A percentile compares a stretch with the other conserved stretches of the same genome.
These are phyloP conservation scores for Monotropa hypopitys DNA, from an alignment of 179 eudicot genomes.

Conservation along the genomic window DNA sequence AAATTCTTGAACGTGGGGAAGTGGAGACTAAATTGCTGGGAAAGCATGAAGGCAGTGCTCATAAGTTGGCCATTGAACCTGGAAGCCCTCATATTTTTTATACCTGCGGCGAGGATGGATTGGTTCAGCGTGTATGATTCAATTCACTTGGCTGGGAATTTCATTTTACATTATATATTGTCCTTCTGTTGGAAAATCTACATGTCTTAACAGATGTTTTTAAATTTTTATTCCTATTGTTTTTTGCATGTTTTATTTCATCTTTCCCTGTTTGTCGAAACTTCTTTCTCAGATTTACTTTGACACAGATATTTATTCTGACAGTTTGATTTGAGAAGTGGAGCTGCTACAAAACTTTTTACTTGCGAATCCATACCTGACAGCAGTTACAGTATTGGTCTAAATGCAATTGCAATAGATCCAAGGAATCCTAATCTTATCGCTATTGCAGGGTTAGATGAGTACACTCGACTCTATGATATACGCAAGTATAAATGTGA, in stretches of 20 bases:
- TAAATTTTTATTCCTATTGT: not conserved
- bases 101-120: conserved; percentile 88
- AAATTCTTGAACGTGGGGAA: conserved; percentile 45
- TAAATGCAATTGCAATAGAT: conserved; percentile 75
- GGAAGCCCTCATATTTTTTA: conserved; percentile 83
- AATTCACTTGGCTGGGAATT: not conserved
- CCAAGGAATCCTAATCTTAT: conserved; percentile 76
- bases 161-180: not conserved
- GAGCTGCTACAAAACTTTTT: conserved; percentile 59
- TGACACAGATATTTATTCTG: conserved; percentile 2
- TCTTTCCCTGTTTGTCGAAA: conserved; percentile 1
- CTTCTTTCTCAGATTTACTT: not conserved
- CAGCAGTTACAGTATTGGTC: conserved; percentile 26
- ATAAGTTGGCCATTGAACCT: conserved; percentile 83
- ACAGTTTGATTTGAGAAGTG: conserved; percentile 88
- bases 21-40: conserved; percentile 60
- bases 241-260: not conserved
- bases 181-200: not conserved
- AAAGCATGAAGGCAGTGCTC: conserved; percentile 65
- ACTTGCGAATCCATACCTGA: conserved; percentile 44
- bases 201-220: not conserved
- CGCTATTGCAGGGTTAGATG: conserved; percentile 81
- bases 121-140: conserved; percentile 70
- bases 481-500: conserved; percentile 62
- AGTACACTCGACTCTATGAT: conserved; percentile 74